phyloP scores from a whole-genome alignment of 441 rosid genomes.

The Corymbia calophylla region DNA sequence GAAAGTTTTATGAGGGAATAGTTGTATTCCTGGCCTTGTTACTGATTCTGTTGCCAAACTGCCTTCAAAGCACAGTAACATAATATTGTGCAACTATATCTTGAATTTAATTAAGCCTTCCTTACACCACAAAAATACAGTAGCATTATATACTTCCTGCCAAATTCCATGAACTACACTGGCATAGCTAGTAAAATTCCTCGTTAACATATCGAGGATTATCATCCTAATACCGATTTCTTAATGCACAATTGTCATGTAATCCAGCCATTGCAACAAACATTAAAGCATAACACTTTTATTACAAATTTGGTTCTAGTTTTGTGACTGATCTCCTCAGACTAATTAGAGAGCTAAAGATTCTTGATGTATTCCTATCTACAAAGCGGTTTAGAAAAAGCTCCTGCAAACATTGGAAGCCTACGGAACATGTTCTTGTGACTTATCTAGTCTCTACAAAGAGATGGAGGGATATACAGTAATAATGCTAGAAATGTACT shows the following conservation, averaged over 20 bases:
- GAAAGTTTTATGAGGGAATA: background rate
- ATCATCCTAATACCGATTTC: background rate
- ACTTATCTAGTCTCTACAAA: background rate
- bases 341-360: background rate
- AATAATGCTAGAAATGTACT: background rate
- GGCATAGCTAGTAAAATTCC: background rate
- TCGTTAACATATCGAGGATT: background rate
- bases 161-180: background rate
- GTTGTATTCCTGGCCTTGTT: background rate
- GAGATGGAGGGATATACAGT: background rate
- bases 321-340: background rate
- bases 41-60: background rate
- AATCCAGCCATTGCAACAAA: background rate
- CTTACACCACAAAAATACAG: background rate
- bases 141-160: background rate
- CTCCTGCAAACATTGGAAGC: background rate
- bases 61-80: background rate
- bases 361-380: background rate
- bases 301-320: background rate
- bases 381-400: background rate
- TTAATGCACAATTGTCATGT: background rate
- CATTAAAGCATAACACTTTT: background rate
- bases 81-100: background rate
- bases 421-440: background rate
- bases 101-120: background rate